Conservation (phyloP, 2,329 filamentous ascomycete genomes). For the Ophiostoma triangulosporum region DNA sequence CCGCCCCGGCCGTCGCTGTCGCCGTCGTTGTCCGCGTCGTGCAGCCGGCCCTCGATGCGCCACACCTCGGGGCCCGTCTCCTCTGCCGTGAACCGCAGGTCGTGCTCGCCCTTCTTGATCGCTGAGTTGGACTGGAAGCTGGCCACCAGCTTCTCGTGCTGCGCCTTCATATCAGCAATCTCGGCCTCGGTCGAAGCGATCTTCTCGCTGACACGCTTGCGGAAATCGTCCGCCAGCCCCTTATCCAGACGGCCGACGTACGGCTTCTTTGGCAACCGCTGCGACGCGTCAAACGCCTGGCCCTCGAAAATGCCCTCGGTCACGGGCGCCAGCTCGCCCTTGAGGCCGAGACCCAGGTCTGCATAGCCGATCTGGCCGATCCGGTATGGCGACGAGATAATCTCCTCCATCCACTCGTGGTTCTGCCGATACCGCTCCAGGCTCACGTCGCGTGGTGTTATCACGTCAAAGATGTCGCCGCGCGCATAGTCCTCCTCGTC, state of each 20-base stretch:
- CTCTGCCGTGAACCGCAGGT: conserved; percentile 53
- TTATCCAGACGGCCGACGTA: conserved; percentile 55
- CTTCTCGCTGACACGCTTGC: conserved; percentile 59
- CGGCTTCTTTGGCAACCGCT: conserved; percentile 38
- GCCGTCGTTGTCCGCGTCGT: conserved; percentile 21
- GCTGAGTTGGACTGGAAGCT: conserved; percentile 58
- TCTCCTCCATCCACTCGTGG: conserved; percentile 98
- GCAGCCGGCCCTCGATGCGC: conserved; percentile 45
- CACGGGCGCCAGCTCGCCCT: conserved; percentile 66
- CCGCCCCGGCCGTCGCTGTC: conserved; percentile 16
- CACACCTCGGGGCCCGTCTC: conserved; percentile 47
- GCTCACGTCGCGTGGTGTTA: conserved; percentile 83
- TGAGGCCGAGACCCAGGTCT: conserved; percentile 73
- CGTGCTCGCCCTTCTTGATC: conserved; percentile 61
- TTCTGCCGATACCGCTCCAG: conserved; percentile 81
- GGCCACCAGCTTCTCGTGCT: conserved; percentile 62
- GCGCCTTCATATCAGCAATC: conserved; percentile 69
- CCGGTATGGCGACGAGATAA: conserved; percentile 79
- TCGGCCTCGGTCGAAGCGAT: conserved; percentile 63
- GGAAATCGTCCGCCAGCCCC: conserved; percentile 73
- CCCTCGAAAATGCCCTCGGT: conserved; percentile 77
- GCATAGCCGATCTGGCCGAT: conserved; percentile 75
- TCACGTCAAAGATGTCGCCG: conserved; percentile 78
- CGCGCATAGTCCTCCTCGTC: conserved; percentile 82
- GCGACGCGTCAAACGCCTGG: conserved; percentile 35